Base-by-base conservation (phyloP, 768 basidiomycete species). In the Phallus indusiatus region DNA sequence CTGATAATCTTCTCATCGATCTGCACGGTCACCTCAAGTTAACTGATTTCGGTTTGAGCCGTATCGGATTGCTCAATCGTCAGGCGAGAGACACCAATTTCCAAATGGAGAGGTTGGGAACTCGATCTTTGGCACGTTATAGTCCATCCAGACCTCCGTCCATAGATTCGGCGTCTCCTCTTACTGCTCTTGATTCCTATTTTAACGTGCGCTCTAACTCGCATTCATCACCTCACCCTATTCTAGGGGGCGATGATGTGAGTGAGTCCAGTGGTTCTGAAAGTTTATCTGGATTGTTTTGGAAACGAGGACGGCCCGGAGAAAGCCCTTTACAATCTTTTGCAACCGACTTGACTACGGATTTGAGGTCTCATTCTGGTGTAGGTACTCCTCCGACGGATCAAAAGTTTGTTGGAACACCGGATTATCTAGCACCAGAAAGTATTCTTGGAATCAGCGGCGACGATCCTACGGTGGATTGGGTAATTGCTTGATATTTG, bases 1-100 rank as follows among this genome's bases (percentile, higher is more conserved):
- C 96, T 14, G 96, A 99, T 74, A 99, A 99, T 68, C 75, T 99
- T 46, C 87, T 99, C 42, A 98, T 99, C 66, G 95, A 99, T 72
- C 82, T 90, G 53, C 86, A 94, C 65, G 96, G 96, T 17, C 96
- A 99, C 71, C 77, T 99, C 67, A 98, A 98, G 72, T 81, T 99
- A 36, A 99, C 96, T 22, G 96, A 99, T 73, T 99, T 99, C 69
- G 96, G 96, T 57, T 75, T 99, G 16, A 96, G 94, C 62, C 81
- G 92, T 67, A 97, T 97, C 66, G 96, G 96, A 83, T 79, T 99
- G n/a, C 78, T 99, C 33, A 94, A 95, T 53, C 90, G 96, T 64
- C 96, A 99, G 70, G 94, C 93, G 28, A 83, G 87, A 47, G 87
- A 90, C 68, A 76, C 75, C 52, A 70, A 69, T 46, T 51, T 72